Conservation (phyloP, 768 basidiomycete species). For the Hirschioporus abietinus region DNA sequence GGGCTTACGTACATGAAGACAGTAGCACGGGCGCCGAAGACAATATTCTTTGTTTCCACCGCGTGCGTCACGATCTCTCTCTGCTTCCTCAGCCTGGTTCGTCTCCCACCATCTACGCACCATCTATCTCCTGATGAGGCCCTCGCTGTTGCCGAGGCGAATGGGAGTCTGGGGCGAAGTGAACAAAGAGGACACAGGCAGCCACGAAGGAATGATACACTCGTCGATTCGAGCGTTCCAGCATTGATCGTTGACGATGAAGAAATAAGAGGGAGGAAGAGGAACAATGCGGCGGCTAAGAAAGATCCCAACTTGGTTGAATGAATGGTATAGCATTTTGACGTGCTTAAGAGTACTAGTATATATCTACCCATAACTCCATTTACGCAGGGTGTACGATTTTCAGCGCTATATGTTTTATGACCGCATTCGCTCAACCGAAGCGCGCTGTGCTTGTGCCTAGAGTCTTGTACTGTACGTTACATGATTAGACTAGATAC, state of each 20-base stretch:
- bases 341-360: too few relatives aligned
- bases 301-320: neutral
- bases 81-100: constrained; percentile 41
- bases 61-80: constrained; percentile 37
- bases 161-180: neutral
- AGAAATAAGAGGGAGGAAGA: neutral
- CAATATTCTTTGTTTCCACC: constrained; percentile 60
- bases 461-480: neutral
- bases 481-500: neutral
- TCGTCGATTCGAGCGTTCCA: neutral
- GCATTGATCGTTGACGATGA: neutral
- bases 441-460: neutral
- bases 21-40: constrained; percentile 61
- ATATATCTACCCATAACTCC: too few relatives aligned
- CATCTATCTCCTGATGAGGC: neutral
- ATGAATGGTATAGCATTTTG: neutral
- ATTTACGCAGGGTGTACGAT: neutral
- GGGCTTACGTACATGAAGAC: constrained; percentile 68
- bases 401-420: neutral
- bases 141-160: neutral
- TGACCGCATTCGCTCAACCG: neutral
- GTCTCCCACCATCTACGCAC: constrained; percentile 23
- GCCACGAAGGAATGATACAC: neutral
- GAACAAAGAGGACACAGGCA: neutral
- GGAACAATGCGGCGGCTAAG: neutral